A percentile compares a stretch with the other conserved stretches of the same genome.
phyloP scores from a whole-genome alignment of 2,329 filamentous ascomycete species.

The Fragosphaeria purpurea region DNA sequence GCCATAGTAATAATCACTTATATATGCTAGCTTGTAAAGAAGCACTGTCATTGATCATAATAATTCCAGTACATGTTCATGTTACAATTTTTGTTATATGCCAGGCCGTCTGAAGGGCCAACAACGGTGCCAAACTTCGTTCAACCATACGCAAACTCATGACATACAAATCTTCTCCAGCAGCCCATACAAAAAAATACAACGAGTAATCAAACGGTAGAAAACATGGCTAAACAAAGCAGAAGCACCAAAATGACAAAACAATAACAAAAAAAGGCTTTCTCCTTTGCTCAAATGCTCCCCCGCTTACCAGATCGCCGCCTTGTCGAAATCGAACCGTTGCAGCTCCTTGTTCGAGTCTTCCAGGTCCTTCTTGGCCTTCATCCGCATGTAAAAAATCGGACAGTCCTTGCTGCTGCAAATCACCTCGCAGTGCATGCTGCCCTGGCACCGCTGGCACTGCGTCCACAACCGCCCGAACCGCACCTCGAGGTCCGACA shows the following conservation, averaged over 20 bases:
- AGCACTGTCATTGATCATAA: too few relatives aligned
- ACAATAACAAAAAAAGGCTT: background rate
- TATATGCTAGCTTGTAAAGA: too few relatives aligned
- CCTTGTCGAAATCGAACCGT: conserved; percentile 79
- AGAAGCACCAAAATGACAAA: background rate
- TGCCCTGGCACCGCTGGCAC: conserved; percentile 94
- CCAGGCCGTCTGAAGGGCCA: too few relatives aligned
- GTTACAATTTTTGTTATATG: too few relatives aligned
- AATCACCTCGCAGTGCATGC: conserved; percentile 96
- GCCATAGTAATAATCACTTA: too few relatives aligned
- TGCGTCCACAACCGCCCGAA: conserved; percentile 96
- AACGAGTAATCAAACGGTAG: background rate
- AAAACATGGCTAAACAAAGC: background rate
- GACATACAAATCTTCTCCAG: too few relatives aligned
- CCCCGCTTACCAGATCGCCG: conserved; percentile 44
- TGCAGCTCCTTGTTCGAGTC: conserved; percentile 84
- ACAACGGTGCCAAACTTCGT: too few relatives aligned
- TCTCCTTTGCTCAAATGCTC: too few relatives aligned
- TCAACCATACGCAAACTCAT: too few relatives aligned
- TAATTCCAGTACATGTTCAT: too few relatives aligned
- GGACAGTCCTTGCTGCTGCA: conserved; percentile 94
- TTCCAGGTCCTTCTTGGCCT: conserved; percentile 97
- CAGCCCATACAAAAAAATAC: background rate
- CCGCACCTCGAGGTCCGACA: conserved; percentile 83
- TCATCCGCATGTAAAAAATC: conserved; percentile 99